Conservation (phyloP, 1,284 basidiomycete genomes). For the Macrocystidia cucumis region DNA sequence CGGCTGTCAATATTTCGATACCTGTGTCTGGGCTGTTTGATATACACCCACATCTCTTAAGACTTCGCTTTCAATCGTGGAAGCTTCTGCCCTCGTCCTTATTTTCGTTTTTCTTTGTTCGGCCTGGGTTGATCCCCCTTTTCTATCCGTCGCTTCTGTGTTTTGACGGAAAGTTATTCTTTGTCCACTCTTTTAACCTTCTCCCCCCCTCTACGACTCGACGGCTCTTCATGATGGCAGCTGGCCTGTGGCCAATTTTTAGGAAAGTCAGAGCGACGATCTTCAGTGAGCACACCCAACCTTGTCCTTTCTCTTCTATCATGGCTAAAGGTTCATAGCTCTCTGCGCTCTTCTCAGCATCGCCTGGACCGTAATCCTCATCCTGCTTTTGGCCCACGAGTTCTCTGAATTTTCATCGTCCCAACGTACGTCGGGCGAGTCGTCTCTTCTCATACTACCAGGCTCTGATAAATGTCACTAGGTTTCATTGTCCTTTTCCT, state of each 20-base stretch:
- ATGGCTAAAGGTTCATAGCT: slow-evolving; percentile 18
- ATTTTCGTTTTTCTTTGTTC: slow-evolving; percentile 2
- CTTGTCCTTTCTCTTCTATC: background rate
- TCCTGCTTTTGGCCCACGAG: slow-evolving; percentile 30
- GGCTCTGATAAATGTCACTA: slow-evolving; percentile 12
- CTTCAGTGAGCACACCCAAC: slow-evolving; percentile 14
- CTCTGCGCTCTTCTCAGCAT: slow-evolving; percentile 30
- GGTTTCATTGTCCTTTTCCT: slow-evolving; percentile 30
- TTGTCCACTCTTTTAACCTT: slow-evolving; percentile 7
- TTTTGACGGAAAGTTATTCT: slow-evolving; percentile 6
- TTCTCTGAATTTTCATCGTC: slow-evolving; percentile 26
- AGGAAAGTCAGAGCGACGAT: slow-evolving; percentile 13
- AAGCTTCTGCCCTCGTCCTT: no score
- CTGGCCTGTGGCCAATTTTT: slow-evolving; percentile 20
- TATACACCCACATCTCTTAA: no score
- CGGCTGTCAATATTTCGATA: no score
- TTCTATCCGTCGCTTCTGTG: slow-evolving; percentile 8
- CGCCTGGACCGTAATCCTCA: slow-evolving; percentile 27
- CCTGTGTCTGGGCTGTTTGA: no score
- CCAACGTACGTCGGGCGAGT: slow-evolving; percentile 24
- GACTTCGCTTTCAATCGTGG: no score
- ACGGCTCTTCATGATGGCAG: slow-evolving; percentile 11
- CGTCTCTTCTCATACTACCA: background rate
- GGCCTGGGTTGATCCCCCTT: slow-evolving; percentile 8
- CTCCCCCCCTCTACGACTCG: slow-evolving; percentile 3